Base-by-base conservation (phyloP, 108 stramenopile species). In the Pinguiococcus pyrenoidosus region DNA sequence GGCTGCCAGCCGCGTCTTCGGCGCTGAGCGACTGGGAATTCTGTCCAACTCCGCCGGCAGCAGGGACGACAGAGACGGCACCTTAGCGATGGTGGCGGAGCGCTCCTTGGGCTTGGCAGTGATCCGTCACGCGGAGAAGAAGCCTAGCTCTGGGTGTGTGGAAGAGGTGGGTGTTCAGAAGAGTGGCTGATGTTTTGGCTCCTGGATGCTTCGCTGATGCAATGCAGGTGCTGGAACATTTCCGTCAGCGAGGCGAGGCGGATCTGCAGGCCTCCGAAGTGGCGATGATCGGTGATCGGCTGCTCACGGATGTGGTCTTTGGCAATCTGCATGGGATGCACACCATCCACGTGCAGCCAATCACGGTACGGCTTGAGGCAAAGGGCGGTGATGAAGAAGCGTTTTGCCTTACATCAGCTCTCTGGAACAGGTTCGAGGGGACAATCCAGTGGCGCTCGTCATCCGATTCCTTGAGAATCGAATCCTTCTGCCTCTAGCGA, bases 271-370 rank as follows among this genome's bases (percentile, higher is more conserved):
- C n/a, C n/a, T n/a, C n/a, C n/a, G 51, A 75, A 80, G 7, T 78
- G 71, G 25, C 40, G 54, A 82, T 92, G 76, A 76, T 92, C 27
- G 90, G 90, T 17, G 90, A 92, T 75, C 71, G 90, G 54, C 46
- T 92, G 9, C 61, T 89, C 56, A 92, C 90, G 0, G 90, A 89
- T 70, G 62, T 92, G 12, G 84, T 92, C 0, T 89, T 87, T 70
- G 90, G 87, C 14, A 92, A 92, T 64, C 62, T 89, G 27, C 71
- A 87, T 55, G 84, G 85, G 1, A 87, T 89, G 87, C 64, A 89
- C 48, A 89, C 87, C 25, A 80, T 92, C 38, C 90, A 92, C 55
- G 78, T 72, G 3, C 42, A 77, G 35, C 85, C 82, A 6, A 49
- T 84, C 9, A 81, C 77, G n/a, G n/a, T n/a, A n/a, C n/a, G n/a